Evolutionary conservation across 345 rosid species (phyloP).

Genomic region (Laguncularia racemosa): DNA sequence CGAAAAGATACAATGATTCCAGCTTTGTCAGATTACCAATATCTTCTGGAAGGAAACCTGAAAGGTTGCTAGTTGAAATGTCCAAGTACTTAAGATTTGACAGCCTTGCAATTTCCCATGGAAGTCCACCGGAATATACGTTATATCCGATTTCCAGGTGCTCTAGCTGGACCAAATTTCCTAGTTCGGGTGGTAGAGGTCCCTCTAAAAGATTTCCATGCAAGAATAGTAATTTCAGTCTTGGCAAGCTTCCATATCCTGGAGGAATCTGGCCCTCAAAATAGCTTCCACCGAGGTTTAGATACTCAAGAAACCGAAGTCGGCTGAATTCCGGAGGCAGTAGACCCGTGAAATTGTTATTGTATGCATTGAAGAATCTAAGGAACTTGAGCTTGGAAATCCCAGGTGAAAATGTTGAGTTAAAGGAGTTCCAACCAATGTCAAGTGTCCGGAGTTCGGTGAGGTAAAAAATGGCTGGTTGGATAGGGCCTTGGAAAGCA

Average conservation of each 20-base stretch:
- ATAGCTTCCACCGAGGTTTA: constrained; percentile 96
- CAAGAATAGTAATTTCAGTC: constrained; percentile 43
- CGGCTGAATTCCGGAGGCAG: constrained; percentile 46
- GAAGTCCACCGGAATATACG: constrained; percentile 45
- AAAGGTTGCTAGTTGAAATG: constrained; percentile 51
- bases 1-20: constrained; percentile 43
- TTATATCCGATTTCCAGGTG: constrained; percentile 84
- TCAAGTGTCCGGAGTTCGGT: constrained; percentile 54
- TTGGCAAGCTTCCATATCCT: constrained; percentile 46
- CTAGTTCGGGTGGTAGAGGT: constrained; percentile 51
- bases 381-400: constrained; percentile 69
- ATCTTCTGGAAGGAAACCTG: constrained; percentile 51
- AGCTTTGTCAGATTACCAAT: constrained; percentile 61
- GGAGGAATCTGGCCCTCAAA: constrained; percentile 70
- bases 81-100: constrained; percentile 60
- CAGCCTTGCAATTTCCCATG: constrained; percentile 43
- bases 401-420: constrained; percentile 63
- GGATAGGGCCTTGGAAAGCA: constrained; percentile 51
- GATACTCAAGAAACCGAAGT: constrained; percentile 58
- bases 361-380: constrained; percentile 60
- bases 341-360: constrained; percentile 67
- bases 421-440: constrained; percentile 76
- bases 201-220: constrained; percentile 76
- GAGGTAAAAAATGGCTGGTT: constrained; percentile 47
- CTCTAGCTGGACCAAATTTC: constrained; percentile 50